These are phyloP conservation scores for Lycium ferocissimum DNA, from an alignment of 257 asterid species.

Conservation along the genomic window DNA sequence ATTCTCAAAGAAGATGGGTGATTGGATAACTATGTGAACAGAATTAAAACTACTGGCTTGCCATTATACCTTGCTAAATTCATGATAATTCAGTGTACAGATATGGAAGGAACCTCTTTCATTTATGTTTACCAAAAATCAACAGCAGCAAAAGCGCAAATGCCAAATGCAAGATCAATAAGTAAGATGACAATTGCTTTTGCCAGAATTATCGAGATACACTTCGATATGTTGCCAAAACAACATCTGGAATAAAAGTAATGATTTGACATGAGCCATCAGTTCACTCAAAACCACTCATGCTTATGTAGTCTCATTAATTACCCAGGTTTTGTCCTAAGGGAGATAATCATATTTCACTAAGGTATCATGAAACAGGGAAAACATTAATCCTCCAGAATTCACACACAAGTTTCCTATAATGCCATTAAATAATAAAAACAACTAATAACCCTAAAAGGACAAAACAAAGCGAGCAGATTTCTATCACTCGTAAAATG, in stretches of 20 bases:
- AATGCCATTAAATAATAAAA: neutral
- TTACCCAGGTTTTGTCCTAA: neutral
- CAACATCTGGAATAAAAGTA: neutral
- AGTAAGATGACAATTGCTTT: neutral
- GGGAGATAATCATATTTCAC: neutral
- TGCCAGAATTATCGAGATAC: neutral
- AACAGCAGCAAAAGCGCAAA: neutral
- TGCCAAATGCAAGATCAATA: conserved; percentile 1
- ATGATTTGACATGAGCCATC: neutral
- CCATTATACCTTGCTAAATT: neutral
- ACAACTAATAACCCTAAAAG: neutral
- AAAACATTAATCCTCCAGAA: neutral
- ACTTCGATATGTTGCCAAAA: neutral
- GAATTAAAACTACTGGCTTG: neutral
- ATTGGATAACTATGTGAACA: neutral
- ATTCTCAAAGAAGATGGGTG: neutral
- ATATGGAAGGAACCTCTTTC: neutral
- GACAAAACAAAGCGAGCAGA: neutral
- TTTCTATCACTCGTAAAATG: neutral
- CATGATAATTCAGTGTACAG: neutral
- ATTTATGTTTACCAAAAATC: neutral
- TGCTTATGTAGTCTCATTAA: neutral
- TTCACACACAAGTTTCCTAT: conserved; percentile 17
- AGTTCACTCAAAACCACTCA: neutral
- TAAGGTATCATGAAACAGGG: conserved; percentile 10